Percentiles rank a stretch among this genome's conserved stretches.
Evolutionary conservation across 805 yeast species (phyloP).

Genomic region (Candida peoriensis): DNA sequence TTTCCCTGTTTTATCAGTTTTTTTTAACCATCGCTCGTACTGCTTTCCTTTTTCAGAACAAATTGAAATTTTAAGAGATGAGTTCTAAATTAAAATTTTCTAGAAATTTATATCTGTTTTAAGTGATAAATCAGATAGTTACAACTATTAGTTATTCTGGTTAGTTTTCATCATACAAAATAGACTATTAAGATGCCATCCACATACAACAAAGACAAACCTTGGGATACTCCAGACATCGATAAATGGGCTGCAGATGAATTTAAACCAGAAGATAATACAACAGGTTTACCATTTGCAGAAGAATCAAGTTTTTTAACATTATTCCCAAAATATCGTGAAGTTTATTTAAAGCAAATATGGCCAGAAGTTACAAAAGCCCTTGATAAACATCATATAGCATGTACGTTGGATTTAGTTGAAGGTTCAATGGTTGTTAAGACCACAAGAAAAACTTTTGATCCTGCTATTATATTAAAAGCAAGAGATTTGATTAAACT

Average conservation of each 20-base stretch:
- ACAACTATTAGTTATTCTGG: no score
- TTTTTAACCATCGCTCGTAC: no score
- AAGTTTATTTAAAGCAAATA: slow-evolving; percentile 76
- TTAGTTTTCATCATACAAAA: no score
- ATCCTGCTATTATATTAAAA: slow-evolving; percentile 88
- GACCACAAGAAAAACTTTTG: slow-evolving; percentile 92
- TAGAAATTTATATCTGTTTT: background rate
- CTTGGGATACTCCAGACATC: slow-evolving; percentile 95
- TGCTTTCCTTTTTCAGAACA: no score
- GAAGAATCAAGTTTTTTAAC: slow-evolving; percentile 96
- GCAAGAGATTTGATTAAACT: slow-evolving; percentile 94
- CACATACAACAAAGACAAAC: slow-evolving; percentile 90
- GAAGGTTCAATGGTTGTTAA: slow-evolving; percentile 98
- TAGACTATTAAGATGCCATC: slow-evolving; percentile 64
- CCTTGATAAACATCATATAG: slow-evolving; percentile 65
- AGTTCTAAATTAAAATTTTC: no score
- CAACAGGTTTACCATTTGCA: slow-evolving; percentile 82
- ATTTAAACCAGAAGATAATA: slow-evolving; percentile 85
- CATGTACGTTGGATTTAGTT: slow-evolving; percentile 83
- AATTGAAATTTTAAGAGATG: no score
- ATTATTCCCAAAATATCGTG: slow-evolving; percentile 94
- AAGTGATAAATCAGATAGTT: background rate
- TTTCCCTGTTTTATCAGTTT: no score
- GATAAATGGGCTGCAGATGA: slow-evolving; percentile 91
- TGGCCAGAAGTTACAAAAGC: slow-evolving; percentile 93